Percentiles rank a stretch among this genome's conserved stretches.
Evolutionary conservation across 1,139 yeast species (phyloP).

Genomic region (Geotrichum carabidarum): DNA sequence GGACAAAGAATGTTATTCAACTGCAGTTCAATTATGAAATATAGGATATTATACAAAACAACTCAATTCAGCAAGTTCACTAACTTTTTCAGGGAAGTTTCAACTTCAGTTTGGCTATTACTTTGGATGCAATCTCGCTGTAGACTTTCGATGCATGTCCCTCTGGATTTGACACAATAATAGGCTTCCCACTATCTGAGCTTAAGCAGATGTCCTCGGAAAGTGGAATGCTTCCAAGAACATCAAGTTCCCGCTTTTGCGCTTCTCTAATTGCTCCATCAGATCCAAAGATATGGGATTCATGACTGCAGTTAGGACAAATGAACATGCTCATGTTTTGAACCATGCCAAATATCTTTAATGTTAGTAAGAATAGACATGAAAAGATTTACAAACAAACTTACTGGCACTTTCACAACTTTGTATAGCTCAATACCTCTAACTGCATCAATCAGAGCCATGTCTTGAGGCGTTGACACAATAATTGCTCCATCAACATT

Average conservation of each 20-base stretch:
- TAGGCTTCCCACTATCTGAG: constrained; percentile 63
- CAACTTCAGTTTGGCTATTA: constrained; percentile 7
- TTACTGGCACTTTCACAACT: constrained; percentile 61
- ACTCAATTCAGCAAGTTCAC: too few relatives aligned
- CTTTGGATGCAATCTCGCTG: constrained; percentile 11
- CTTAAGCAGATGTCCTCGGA: constrained; percentile 55
- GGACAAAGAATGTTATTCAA: too few relatives aligned
- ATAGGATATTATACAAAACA: neutral
- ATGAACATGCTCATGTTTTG: constrained; percentile 76
- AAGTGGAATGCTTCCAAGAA: constrained; percentile 66
- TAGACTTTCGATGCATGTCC: constrained; percentile 18
- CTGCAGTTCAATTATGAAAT: neutral
- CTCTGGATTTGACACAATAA: constrained; percentile 48
- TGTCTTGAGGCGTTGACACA: constrained; percentile 84
- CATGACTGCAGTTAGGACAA: constrained; percentile 73
- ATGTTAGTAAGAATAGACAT: neutral
- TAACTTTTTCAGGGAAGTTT: too few relatives aligned
- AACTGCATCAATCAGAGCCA: constrained; percentile 74
- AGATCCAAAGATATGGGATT: constrained; percentile 68
- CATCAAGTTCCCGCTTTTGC: constrained; percentile 44
- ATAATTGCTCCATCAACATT: constrained; percentile 73
- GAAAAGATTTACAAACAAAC: neutral
- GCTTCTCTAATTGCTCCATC: constrained; percentile 64
- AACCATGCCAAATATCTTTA: constrained; percentile 60
- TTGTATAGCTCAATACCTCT: constrained; percentile 77